Conservation (phyloP, 2,329 filamentous ascomycete species). For the Pestalotiopsis sp. region DNA sequence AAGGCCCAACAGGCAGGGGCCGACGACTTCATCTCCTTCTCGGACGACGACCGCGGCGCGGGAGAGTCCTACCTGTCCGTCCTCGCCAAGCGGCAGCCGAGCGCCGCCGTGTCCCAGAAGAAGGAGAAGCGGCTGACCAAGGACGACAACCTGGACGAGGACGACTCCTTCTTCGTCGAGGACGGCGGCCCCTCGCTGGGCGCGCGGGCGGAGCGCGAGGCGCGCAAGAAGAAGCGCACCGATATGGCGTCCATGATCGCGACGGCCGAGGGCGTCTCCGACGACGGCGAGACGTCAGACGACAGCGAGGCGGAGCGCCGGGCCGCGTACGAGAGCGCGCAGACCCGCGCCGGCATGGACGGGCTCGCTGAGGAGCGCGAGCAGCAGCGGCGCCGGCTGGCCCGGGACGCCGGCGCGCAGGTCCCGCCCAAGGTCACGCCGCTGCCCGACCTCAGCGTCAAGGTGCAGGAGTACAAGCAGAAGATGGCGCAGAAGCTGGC, state of each 20-base stretch:
- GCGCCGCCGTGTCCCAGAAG: slow-evolving; percentile 58
- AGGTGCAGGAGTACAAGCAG: slow-evolving; percentile 64
- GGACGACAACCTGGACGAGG: slow-evolving; percentile 91
- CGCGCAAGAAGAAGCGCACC: slow-evolving; percentile 64
- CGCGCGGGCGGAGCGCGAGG: slow-evolving; percentile 76
- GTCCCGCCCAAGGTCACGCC: slow-evolving; percentile 73
- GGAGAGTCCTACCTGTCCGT: slow-evolving; percentile 33
- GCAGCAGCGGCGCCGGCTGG: slow-evolving; percentile 39
- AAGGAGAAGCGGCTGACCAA: slow-evolving; percentile 74
- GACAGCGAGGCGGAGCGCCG: slow-evolving; percentile 73
- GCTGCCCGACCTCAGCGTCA: slow-evolving; percentile 72
- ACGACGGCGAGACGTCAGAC: slow-evolving; percentile 58
- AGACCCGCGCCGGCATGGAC: slow-evolving; percentile 86
- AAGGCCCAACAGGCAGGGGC: slow-evolving; percentile 59
- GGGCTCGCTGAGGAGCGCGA: slow-evolving; percentile 56
- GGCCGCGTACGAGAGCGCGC: slow-evolving; percentile 84
- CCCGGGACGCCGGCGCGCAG: slow-evolving; percentile 36
- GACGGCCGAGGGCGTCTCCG: slow-evolving; percentile 63
- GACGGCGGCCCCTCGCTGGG: slow-evolving; percentile 81
- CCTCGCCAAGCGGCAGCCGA: slow-evolving; percentile 39
- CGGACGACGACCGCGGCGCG: slow-evolving; percentile 45
- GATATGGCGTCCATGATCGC: slow-evolving; percentile 85
- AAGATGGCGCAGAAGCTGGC: slow-evolving; percentile 66
- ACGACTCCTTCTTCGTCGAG: slow-evolving; percentile 89
- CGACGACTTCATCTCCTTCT: slow-evolving; percentile 67